A percentile compares a stretch with the other conserved stretches of the same genome.
Evolutionary conservation across 495 filamentous ascomycete species (phyloP).

Genomic region (Diplogelasinospora grovesii): DNA sequence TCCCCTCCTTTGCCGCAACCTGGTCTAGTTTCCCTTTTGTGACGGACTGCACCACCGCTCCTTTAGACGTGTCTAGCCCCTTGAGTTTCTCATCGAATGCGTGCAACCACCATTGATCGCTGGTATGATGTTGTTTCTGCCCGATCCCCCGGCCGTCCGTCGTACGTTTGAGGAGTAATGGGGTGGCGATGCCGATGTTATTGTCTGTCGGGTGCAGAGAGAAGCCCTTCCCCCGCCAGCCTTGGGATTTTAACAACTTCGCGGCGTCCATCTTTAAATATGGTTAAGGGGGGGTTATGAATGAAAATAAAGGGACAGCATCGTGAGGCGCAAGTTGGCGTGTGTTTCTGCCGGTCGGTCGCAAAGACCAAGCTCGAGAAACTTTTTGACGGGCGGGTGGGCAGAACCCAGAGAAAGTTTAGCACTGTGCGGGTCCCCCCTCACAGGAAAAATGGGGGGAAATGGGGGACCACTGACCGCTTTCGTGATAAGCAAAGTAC

Average conservation of each 20-base stretch:
- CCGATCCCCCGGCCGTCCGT: constrained; percentile 64
- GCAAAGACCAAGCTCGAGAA: no score
- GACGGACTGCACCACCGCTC: constrained; percentile 42
- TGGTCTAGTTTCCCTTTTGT: constrained; percentile 47
- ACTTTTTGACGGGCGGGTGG: no score
- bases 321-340: no score
- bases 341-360: no score
- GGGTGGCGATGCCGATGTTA: constrained; percentile 58
- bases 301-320: no score
- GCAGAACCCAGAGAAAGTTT: no score
- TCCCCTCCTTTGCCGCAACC: constrained; percentile 31
- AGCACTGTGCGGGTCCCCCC: no score
- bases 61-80: constrained; percentile 53
- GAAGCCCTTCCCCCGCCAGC: constrained; percentile 72
- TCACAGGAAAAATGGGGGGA: no score
- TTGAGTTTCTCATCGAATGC: constrained; percentile 75
- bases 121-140: constrained; percentile 54
- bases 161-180: constrained; percentile 62
- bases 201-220: constrained; percentile 62
- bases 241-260: constrained; percentile 57
- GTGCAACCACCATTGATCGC: constrained; percentile 73
- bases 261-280: constrained; percentile 20
- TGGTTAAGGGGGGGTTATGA: neutral
- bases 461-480: no score
- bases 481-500: no score